Evolutionary conservation across 306 rosid species (phyloP).

Genomic region (Ormosia semicastrata): DNA sequence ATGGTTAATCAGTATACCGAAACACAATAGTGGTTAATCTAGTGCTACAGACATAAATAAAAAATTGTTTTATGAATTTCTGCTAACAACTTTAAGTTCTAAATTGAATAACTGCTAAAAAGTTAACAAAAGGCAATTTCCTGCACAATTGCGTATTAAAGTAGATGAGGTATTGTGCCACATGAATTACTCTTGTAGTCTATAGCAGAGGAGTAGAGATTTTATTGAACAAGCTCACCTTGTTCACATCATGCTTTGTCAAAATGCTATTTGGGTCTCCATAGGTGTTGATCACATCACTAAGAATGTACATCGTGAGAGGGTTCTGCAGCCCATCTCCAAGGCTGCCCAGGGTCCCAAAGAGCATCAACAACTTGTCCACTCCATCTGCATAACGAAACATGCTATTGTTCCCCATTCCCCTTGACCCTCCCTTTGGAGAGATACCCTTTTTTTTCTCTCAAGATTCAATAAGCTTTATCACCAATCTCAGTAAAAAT

Average conservation of each 20-base stretch:
- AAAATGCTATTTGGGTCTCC: conserved; percentile 45
- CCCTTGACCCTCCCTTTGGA: conserved; percentile 22
- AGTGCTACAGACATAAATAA: not conserved
- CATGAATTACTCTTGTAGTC: not conserved
- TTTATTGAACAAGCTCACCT: conserved; percentile 46
- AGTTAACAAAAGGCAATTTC: conserved; percentile 1
- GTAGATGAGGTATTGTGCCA: not conserved
- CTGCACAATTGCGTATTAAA: not conserved
- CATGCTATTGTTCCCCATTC: conserved; percentile 62
- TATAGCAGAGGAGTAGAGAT: not conserved
- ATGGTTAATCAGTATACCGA: not conserved
- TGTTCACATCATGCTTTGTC: conserved; percentile 57
- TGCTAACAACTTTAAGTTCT: not conserved
- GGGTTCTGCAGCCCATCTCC: conserved; percentile 91
- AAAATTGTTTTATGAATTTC: not conserved
- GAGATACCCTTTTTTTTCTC: not conserved
- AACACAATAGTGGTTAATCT: not conserved
- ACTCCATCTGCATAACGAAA: conserved; percentile 73
- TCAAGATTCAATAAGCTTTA: conserved; percentile 5
- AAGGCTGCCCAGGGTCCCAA: conserved; percentile 80
- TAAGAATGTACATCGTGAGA: conserved; percentile 78
- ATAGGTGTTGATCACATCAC: conserved; percentile 73
- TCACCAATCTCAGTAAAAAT: conserved; percentile 14
- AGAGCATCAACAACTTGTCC: conserved; percentile 70
- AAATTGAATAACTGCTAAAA: not conserved